These are phyloP conservation scores for Kregervanrija fluxuum DNA, from an alignment of 805 yeast species.

Conservation along the genomic window DNA sequence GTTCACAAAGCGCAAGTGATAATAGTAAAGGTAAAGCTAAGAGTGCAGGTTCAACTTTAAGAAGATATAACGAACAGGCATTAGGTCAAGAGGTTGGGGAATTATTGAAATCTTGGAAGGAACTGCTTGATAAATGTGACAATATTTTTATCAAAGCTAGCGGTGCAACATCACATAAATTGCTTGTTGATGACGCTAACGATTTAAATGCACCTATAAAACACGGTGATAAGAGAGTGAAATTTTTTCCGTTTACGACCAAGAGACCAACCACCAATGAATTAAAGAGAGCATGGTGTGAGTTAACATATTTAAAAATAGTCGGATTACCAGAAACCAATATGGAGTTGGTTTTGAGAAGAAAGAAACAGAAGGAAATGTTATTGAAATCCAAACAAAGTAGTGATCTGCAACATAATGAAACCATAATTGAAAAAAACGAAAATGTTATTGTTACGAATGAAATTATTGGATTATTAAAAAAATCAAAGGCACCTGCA, in stretches of 20 bases:
- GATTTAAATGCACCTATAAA: constrained; percentile 45
- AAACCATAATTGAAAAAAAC: not conserved
- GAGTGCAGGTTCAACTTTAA: constrained; percentile 86
- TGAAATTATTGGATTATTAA: constrained; percentile 53
- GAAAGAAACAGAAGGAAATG: constrained; percentile 25
- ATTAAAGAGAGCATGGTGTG: constrained; percentile 77
- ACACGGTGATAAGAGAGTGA: constrained; percentile 53
- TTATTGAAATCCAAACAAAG: constrained; percentile 21
- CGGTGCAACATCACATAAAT: constrained; percentile 50
- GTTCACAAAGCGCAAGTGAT: constrained; percentile 89
- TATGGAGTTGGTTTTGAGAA: constrained; percentile 20
- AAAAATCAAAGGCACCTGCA: constrained; percentile 72
- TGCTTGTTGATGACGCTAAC: constrained; percentile 7
- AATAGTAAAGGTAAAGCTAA: constrained; percentile 92
- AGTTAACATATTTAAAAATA: constrained; percentile 53
- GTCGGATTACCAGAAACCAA: constrained; percentile 49
- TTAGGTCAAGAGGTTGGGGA: constrained; percentile 71
- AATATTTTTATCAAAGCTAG: constrained; percentile 74
- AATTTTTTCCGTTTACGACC: constrained; percentile 81
- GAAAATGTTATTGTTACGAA: constrained; percentile 44
- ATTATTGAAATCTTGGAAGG: constrained; percentile 58
- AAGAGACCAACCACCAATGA: constrained; percentile 79
- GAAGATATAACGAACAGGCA: constrained; percentile 87
- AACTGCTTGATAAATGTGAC: constrained; percentile 51
- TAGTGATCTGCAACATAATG: constrained; percentile 4